Percentiles rank a stretch among this genome's conserved stretches.
Conservation (phyloP, 2,329 filamentous ascomycete genomes). For the Allantophomopsis lycopodina region DNA sequence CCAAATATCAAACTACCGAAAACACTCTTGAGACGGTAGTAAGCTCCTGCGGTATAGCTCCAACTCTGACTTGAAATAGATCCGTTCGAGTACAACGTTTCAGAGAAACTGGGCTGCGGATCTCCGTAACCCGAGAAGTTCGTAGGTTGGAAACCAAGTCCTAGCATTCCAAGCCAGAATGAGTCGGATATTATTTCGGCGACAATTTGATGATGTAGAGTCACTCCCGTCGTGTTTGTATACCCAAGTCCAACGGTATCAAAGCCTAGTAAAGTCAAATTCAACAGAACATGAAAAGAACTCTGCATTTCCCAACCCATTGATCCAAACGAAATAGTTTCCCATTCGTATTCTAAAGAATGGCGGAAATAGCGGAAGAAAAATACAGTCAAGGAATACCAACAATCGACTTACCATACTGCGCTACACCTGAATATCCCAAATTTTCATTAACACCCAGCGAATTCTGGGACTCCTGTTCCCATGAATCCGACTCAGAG, state of each 20-base stretch:
- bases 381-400: background rate
- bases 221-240: slow-evolving; percentile 6
- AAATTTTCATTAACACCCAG: slow-evolving; percentile 23
- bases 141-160: slow-evolving; percentile 20
- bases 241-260: slow-evolving; percentile 12
- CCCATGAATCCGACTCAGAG: slow-evolving; percentile 19
- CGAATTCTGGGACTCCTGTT: slow-evolving; percentile 15
- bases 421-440: slow-evolving; percentile 15
- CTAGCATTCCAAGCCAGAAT: slow-evolving; percentile 20
- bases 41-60: slow-evolving; percentile 24
- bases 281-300: too few relatives aligned
- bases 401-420: background rate
- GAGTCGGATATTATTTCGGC: slow-evolving; percentile 7
- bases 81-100: slow-evolving; percentile 17
- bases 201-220: slow-evolving; percentile 9
- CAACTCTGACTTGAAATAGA: slow-evolving; percentile 22
- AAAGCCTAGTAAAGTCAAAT: slow-evolving; percentile 5
- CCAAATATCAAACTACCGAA: slow-evolving; percentile 23
- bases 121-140: slow-evolving; percentile 21
- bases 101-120: slow-evolving; percentile 17
- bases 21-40: slow-evolving; percentile 17
- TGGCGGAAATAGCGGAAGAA: too few relatives aligned
- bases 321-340: background rate
- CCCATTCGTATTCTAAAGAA: background rate
- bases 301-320: too few relatives aligned